Evolutionary conservation across 2,329 filamentous ascomycete genomes (phyloP), one percentile per base, ranked within the genome.

Genomic region (Hyphodiscus sp.): DNA sequence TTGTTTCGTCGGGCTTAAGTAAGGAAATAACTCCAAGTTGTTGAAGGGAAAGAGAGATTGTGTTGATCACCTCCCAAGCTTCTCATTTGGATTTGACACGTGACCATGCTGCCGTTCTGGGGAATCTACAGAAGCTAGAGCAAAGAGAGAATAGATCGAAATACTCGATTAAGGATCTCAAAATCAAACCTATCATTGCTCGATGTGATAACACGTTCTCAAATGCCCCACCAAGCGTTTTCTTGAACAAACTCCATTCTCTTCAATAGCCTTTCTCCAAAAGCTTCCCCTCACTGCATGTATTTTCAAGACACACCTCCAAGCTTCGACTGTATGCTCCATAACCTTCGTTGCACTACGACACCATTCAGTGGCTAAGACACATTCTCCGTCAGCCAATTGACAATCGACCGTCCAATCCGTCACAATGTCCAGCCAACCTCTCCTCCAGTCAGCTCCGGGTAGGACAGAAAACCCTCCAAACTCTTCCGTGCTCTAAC

Each of bases 401-500:
- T n/a, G 11, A 15, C 33, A 38, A 38, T 38, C 33, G 33, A 38
- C 33, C 13, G 33, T 38, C 11, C 33, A 13, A 13, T 13, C 11
- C 33, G 13, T 48, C 43, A 61, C 23, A 33, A 97, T 99, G 94
- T 99, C 94, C 60, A 91, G 86, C 70, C 92, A 96, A 75, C 94
- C 94, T 68, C 88, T 99, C 55, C 89, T 99, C 63, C 91, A 96
- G 70, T 92, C 90, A 50, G 87, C 91, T 50, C 91, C 91, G 61
- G 91, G 91, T 95, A 79, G 64, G 78, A 67, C 26, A 10, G 8
- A n/a, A n/a, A 20, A 20, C 16, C 19, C n/a, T 29, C 9, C 20
- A 20, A 26, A 15, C 46, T 19, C 15, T 29, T 29, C 23, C 20
- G 20, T 43, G 20, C 33, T 43, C 59, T 60, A 52, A 61, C 45